These are phyloP conservation scores for Suillus sp. DNA, from an alignment of 768 basidiomycete species.

Conservation along the genomic window DNA sequence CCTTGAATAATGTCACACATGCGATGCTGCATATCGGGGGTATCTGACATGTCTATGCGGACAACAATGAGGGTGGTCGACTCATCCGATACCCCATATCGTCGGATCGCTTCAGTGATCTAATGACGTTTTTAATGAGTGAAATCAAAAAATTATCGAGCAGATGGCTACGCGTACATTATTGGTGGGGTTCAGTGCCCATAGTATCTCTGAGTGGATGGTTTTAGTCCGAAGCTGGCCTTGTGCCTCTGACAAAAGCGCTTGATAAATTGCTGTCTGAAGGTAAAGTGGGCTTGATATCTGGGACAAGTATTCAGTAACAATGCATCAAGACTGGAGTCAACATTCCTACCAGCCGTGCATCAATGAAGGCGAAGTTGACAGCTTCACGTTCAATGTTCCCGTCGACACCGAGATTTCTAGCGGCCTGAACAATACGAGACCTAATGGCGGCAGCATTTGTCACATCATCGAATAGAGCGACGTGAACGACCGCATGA, in stretches of 20 bases:
- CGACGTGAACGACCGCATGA: conserved; percentile 51
- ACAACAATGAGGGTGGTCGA: conserved; percentile 73
- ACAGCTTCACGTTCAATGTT: conserved; percentile 72
- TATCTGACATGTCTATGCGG: conserved; percentile 50
- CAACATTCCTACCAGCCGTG: conserved; percentile 62
- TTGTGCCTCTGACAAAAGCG: conserved; percentile 68
- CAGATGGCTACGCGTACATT: conserved; percentile 53
- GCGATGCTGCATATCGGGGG: conserved; percentile 45
- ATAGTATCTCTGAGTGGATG: conserved; percentile 90
- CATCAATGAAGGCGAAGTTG: conserved; percentile 92
- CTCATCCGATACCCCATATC: conserved; percentile 78
- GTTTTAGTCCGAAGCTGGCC: conserved; percentile 76
- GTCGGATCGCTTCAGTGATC: conserved; percentile 87
- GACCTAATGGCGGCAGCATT: conserved; percentile 63
- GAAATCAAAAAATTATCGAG: not conserved
- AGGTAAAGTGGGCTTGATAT: conserved; percentile 81
- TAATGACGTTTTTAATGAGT: conserved; percentile 31
- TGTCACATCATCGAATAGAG: conserved; percentile 65
- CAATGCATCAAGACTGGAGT: conserved; percentile 16
- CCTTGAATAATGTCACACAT: conserved; percentile 67
- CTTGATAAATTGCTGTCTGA: conserved; percentile 82
- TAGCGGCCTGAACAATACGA: conserved; percentile 73
- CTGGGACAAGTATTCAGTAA: conserved; percentile 41
- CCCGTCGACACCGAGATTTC: conserved; percentile 57
- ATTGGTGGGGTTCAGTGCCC: conserved; percentile 81